phyloP scores from a whole-genome alignment of 768 basidiomycete genomes.

The Xerocomellus amylosporus region DNA sequence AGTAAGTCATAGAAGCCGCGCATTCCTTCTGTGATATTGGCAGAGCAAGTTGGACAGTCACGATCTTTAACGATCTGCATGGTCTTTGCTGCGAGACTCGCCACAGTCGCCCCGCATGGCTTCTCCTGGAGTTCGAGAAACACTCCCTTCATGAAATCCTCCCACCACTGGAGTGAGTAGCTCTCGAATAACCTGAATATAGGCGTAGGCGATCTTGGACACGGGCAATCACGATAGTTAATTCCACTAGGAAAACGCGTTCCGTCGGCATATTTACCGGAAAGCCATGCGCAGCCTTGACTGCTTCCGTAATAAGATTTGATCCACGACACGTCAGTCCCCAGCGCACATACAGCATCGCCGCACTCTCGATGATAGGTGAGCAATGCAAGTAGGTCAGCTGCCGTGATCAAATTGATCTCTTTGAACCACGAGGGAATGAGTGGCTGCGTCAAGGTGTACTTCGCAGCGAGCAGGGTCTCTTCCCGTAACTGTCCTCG shows the following conservation, averaged over 20 bases:
- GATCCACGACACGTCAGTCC: constrained; percentile 13
- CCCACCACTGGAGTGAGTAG: constrained; percentile 19
- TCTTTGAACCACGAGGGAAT: constrained; percentile 24
- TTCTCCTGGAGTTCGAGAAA: not conserved
- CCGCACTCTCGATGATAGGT: constrained; percentile 20
- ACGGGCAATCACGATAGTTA: too few relatives aligned
- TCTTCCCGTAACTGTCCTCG: not conserved
- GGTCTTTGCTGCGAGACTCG: not conserved
- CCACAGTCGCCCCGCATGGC: not conserved
- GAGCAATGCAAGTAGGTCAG: constrained; percentile 23
- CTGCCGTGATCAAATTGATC: constrained; percentile 23
- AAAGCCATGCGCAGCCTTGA: too few relatives aligned
- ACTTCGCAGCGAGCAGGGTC: not conserved
- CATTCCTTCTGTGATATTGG: constrained; percentile 10
- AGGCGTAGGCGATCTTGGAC: not conserved
- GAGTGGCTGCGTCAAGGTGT: constrained; percentile 26
- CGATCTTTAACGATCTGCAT: not conserved
- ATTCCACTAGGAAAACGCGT: too few relatives aligned
- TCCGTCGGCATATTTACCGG: too few relatives aligned
- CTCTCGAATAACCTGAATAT: not conserved
- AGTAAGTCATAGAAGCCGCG: constrained; percentile 10
- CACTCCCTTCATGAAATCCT: constrained; percentile 2
- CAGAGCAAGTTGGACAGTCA: not conserved
- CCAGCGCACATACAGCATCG: constrained; percentile 5
- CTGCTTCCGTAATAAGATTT: not conserved